A percentile compares a stretch with the other conserved stretches of the same genome.
Conservation (phyloP, 2,329 filamentous ascomycete genomes). For the Macrophomina phaseolina region DNA sequence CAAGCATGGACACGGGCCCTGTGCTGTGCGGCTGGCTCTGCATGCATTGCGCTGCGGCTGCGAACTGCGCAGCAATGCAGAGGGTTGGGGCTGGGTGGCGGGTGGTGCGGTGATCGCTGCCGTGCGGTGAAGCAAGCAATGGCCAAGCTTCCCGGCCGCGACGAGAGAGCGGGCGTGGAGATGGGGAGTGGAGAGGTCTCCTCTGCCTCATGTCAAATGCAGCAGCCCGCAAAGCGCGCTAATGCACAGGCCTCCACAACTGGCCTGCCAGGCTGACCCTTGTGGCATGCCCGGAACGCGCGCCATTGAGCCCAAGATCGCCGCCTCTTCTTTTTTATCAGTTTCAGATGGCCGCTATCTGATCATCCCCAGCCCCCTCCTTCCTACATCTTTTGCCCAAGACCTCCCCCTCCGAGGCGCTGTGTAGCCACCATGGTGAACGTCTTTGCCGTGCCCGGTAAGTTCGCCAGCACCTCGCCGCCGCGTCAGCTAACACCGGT, state of each 20-base stretch:
- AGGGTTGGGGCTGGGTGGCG: neutral
- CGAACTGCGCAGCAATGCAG: neutral
- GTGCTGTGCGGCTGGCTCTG: neutral
- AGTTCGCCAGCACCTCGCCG: constrained; percentile 27
- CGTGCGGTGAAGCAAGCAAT: constrained; percentile 7
- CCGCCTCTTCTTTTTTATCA: constrained; percentile 18
- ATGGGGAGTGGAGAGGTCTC: neutral
- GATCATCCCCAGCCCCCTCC: constrained; percentile 8
- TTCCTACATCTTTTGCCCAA: neutral
- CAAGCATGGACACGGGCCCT: constrained; percentile 8
- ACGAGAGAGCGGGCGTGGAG: neutral
- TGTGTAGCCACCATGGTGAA: constrained; percentile 58
- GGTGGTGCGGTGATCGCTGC: constrained; percentile 4
- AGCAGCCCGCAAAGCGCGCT: neutral
- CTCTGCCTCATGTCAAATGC: neutral
- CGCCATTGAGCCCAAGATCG: neutral
- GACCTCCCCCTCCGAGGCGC: constrained; percentile 26
- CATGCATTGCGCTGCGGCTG: constrained; percentile 7
- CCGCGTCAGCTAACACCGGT: neutral
- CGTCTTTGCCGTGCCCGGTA: constrained; percentile 74
- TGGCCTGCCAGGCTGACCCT: constrained; percentile 6
- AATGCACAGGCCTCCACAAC: constrained; percentile 16
- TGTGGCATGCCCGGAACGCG: constrained; percentile 2
- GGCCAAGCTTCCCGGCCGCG: neutral
- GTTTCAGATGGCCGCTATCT: constrained; percentile 11